Conservation (phyloP, 768 basidiomycete genomes). For the Chlorophyllum brunneum region DNA sequence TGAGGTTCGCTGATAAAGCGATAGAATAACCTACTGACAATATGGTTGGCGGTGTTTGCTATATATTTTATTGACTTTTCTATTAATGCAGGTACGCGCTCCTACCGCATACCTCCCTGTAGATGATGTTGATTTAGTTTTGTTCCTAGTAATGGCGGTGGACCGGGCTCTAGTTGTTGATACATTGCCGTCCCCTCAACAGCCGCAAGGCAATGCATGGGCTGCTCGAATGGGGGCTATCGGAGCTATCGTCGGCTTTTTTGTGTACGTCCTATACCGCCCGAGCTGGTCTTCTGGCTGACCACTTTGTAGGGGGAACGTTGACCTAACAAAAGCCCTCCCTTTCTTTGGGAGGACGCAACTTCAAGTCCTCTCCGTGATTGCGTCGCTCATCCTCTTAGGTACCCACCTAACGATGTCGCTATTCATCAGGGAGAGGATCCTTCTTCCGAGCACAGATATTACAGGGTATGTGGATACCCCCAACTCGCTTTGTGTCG, state of each 20-base stretch:
- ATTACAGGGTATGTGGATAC: constrained; percentile 17
- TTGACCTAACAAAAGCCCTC: constrained; percentile 65
- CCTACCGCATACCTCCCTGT: not conserved
- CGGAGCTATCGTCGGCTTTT: constrained; percentile 85
- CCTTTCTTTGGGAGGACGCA: constrained; percentile 79
- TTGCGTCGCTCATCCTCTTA: constrained; percentile 68
- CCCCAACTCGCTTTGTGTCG: not conserved
- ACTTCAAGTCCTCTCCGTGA: constrained; percentile 73
- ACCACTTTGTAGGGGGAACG: constrained; percentile 56
- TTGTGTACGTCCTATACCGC: constrained; percentile 53
- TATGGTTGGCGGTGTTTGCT: constrained; percentile 66
- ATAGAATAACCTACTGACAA: constrained; percentile 56
- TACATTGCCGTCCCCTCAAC: constrained; percentile 65
- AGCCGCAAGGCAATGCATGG: constrained; percentile 92
- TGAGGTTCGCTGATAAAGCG: not conserved
- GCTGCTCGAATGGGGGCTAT: constrained; percentile 89
- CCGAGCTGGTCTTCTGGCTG: not conserved
- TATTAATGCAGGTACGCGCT: constrained; percentile 43
- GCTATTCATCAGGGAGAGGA: constrained; percentile 63
- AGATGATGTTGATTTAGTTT: not conserved
- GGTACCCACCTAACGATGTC: constrained; percentile 62
- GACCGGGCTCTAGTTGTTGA: constrained; percentile 92
- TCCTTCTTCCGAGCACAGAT: constrained; percentile 42
- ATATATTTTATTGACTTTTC: constrained; percentile 56
- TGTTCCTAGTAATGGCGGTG: constrained; percentile 70